These are phyloP conservation scores for Epichloe coenophiala DNA, from an alignment of 2,329 filamentous ascomycete genomes.

Conservation along the genomic window DNA sequence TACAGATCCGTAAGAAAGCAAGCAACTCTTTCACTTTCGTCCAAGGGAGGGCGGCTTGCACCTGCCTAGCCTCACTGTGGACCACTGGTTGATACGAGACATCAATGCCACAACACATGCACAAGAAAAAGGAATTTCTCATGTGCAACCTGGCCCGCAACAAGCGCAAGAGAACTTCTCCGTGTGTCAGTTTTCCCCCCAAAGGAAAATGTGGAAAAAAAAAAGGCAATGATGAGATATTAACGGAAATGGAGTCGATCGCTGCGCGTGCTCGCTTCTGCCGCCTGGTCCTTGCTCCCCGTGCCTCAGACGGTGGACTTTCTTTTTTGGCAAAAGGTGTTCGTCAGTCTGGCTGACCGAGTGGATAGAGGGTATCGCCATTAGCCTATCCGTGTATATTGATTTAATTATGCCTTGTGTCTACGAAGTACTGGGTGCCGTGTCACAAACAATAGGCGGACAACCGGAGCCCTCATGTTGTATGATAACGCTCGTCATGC, in stretches of 20 bases:
- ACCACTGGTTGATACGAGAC: constrained; percentile 1
- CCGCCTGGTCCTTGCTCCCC: background rate
- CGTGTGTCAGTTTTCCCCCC: background rate
- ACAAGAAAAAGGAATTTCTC: background rate
- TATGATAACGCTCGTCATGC: background rate
- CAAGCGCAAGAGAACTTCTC: background rate
- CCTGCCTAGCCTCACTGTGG: background rate
- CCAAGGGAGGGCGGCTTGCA: background rate
- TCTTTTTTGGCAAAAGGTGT: background rate
- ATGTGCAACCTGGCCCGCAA: background rate
- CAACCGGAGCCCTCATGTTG: background rate
- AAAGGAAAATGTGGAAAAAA: background rate
- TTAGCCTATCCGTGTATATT: background rate
- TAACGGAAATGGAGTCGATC: background rate
- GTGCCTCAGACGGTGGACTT: background rate
- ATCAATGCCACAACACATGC: background rate
- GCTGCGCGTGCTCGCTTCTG: background rate
- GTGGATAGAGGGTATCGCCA: background rate
- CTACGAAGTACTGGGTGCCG: background rate
- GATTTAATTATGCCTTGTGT: background rate
- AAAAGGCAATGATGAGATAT: background rate
- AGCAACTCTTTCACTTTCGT: background rate
- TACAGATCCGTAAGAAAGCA: no score
- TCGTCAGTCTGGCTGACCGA: background rate
- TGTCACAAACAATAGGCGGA: background rate